A percentile compares a stretch with the other conserved stretches of the same genome.
These are phyloP conservation scores for Corylus avellana DNA, from an alignment of 306 rosid species.

Conservation along the genomic window DNA sequence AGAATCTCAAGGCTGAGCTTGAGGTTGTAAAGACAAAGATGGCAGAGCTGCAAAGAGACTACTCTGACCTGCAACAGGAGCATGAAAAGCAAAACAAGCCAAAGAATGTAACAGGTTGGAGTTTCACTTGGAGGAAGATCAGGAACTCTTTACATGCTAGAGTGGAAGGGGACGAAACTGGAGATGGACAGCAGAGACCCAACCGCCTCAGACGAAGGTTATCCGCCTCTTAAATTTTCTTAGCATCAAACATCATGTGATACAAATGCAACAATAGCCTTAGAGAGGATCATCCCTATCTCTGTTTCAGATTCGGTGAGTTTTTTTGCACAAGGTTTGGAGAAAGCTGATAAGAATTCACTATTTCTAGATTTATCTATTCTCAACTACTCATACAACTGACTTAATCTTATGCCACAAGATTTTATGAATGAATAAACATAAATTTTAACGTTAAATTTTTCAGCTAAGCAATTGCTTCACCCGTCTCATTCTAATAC, in stretches of 20 bases:
- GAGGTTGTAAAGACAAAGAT: slow-evolving; percentile 61
- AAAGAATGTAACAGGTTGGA: slow-evolving; percentile 59
- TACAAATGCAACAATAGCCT: slow-evolving; percentile 22
- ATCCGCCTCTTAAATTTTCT: slow-evolving; percentile 48
- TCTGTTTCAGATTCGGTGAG: neutral
- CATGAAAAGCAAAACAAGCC: slow-evolving; percentile 56
- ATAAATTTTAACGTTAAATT: no score
- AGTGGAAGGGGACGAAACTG: slow-evolving; percentile 50
- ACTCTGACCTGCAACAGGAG: slow-evolving; percentile 71
- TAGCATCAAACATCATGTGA: slow-evolving; percentile 17
- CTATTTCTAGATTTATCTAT: neutral
- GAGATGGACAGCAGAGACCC: slow-evolving; percentile 40
- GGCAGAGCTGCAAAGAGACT: slow-evolving; percentile 73
- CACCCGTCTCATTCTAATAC: no score
- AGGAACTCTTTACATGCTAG: slow-evolving; percentile 66
- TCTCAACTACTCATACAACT: neutral
- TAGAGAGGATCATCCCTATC: slow-evolving; percentile 5
- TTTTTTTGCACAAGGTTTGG: neutral
- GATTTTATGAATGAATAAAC: neutral
- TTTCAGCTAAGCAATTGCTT: no score
- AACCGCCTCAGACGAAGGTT: slow-evolving; percentile 43
- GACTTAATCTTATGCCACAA: neutral
- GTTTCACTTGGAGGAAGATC: slow-evolving; percentile 70
- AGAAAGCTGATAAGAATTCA: neutral
- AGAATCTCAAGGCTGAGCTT: slow-evolving; percentile 69